Base-by-base conservation (phyloP, 2,329 filamentous ascomycete species). In the Pyrenophora seminiperda region DNA sequence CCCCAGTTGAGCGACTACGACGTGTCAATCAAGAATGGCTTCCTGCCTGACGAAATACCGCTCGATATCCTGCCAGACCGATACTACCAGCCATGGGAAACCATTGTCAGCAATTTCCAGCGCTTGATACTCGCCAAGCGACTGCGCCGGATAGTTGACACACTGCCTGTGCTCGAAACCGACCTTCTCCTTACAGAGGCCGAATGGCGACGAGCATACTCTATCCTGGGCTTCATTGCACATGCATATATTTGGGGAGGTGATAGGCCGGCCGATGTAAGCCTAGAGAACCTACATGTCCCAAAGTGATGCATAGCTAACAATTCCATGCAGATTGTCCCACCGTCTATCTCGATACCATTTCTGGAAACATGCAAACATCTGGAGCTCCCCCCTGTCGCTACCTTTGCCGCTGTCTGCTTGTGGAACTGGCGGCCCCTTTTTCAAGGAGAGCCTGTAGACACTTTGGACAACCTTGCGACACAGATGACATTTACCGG, bases 341-440 rank as follows among this genome's bases (percentile, higher is more conserved):
- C 94, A 38, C 85, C 89, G 19, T 80, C 90, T 50, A 84, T 99
- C 57, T 90, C 93, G 5, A 83, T 92, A 22, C 94, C 94, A 0
- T 83, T 97, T 59, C 79, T 96, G 42, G 77, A 86, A 58, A 82
- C 95, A 38, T 93, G 90, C 61, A 79, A 83, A 36, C 84, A 85
- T 54, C 83, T 99, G 14, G 90, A 97, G 67, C 80, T 99, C 19
- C 92, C 90, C 5, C 90, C 92, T 1, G 93, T 99, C 20, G 94
- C 93, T 39, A 97, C 93, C 14, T 99, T 97, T 71, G 91, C 94
- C 5, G 90, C 88, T 6, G 80, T 97, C 3, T 93, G 90, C 59
- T 81, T 99, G 19, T 99, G 94, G 94, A 99, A 99, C 76, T 97
- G 91, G 80, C 93, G 92, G 74, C 90, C 92, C 0, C 82, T 97